phyloP scores from a whole-genome alignment of 2,329 filamentous ascomycete species.

The Sordariomycetes sp. region DNA sequence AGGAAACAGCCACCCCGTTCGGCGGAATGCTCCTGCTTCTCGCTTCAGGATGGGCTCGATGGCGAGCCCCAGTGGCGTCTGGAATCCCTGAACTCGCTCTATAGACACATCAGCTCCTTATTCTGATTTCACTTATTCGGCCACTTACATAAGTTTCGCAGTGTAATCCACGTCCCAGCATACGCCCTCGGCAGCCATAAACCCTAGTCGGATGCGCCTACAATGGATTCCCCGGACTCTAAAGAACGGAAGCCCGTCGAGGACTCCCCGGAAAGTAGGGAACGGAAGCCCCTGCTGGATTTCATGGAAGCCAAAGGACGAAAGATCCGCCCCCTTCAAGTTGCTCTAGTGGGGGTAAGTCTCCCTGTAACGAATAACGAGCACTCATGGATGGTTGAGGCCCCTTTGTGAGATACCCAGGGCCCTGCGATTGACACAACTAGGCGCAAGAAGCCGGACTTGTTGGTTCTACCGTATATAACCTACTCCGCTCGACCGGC shows the following conservation, averaged over 20 bases:
- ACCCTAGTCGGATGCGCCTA: too few species aligned
- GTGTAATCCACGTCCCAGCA: too few species aligned
- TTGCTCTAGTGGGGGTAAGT: background rate
- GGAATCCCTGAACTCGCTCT: too few species aligned
- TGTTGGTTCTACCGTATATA: constrained; percentile 23
- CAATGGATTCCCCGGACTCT: too few species aligned
- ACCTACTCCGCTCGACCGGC: constrained; percentile 19
- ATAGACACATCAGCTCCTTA: too few species aligned
- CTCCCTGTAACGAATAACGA: background rate
- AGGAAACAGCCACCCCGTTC: background rate
- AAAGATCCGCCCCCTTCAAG: background rate
- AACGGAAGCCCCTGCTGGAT: background rate
- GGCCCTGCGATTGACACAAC: background rate
- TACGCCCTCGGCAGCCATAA: too few species aligned
- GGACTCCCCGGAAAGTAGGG: background rate
- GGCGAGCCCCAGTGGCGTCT: background rate
- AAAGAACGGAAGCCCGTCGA: too few species aligned
- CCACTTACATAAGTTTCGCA: too few species aligned
- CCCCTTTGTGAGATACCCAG: background rate
- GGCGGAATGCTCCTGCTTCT: background rate
- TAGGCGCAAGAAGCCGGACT: constrained; percentile 18
- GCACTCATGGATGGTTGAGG: background rate
- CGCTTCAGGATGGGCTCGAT: background rate
- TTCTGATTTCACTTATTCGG: too few species aligned
- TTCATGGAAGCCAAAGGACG: background rate